Percentiles rank a stretch among this genome's conserved stretches.
phyloP scores from a whole-genome alignment of 352 stramenopile genomes.

The Phytophthora sojae region DNA sequence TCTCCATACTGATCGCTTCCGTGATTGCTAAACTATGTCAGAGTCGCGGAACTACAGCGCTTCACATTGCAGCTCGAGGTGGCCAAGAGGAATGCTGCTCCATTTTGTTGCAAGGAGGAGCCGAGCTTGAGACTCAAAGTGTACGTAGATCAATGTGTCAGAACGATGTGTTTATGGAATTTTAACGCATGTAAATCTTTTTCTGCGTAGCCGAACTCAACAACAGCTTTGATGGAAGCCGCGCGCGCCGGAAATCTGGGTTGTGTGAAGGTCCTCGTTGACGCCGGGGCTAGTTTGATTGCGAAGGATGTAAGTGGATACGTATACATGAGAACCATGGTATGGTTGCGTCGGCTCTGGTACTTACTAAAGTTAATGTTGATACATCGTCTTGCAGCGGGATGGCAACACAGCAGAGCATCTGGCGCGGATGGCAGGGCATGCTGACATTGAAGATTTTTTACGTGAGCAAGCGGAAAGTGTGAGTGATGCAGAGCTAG shows the following conservation, averaged over 20 bases:
- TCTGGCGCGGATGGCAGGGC: constrained; percentile 61
- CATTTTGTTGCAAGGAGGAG: constrained; percentile 71
- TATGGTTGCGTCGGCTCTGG: not conserved
- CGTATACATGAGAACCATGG: not conserved
- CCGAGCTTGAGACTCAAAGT: constrained; percentile 79
- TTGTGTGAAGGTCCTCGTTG: constrained; percentile 74
- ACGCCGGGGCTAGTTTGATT: constrained; percentile 70
- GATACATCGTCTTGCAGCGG: constrained; percentile 41
- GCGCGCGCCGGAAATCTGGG: constrained; percentile 80
- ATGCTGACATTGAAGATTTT: constrained; percentile 81
- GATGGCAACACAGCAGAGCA: constrained; percentile 82
- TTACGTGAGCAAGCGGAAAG: constrained; percentile 84
- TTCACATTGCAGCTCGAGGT: constrained; percentile 82
- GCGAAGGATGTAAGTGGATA: constrained; percentile 75
- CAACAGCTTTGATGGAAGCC: constrained; percentile 89
- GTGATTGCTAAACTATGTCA: constrained; percentile 22
- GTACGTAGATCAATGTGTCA: constrained; percentile 42
- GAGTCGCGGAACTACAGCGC: constrained; percentile 83
- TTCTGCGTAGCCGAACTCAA: constrained; percentile 75
- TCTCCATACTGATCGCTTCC: constrained; percentile 17
- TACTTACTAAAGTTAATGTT: not conserved
- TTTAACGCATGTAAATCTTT: not conserved
- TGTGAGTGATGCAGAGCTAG: constrained; percentile 45
- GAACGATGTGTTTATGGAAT: not conserved
- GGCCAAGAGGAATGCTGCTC: constrained; percentile 81